Evolutionary conservation across 2,329 filamentous ascomycete species (phyloP).

Genomic region (Ascocoryne sarcoides): DNA sequence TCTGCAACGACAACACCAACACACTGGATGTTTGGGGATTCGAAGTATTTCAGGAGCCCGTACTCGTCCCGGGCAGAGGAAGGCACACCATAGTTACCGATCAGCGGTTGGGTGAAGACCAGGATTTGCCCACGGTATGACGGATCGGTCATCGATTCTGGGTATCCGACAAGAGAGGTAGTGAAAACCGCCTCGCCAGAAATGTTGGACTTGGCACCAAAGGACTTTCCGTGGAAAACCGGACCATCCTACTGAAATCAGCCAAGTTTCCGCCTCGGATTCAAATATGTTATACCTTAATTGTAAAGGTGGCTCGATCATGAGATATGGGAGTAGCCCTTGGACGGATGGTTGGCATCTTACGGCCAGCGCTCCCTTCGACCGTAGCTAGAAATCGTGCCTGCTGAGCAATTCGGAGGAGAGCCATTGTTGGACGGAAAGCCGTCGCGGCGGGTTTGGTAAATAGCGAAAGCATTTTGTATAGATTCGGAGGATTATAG

Average conservation of each 20-base stretch:
- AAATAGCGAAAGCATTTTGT: constrained; percentile 53
- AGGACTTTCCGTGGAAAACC: constrained; percentile 92
- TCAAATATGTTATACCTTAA: constrained; percentile 52
- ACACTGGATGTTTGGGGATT: constrained; percentile 95
- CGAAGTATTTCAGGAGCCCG: constrained; percentile 94
- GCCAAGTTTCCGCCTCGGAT: constrained; percentile 7
- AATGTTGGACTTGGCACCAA: constrained; percentile 92
- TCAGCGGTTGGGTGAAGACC: constrained; percentile 95
- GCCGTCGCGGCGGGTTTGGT: constrained; percentile 40
- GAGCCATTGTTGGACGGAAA: constrained; percentile 29
- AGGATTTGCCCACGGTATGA: constrained; percentile 92
- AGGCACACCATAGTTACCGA: constrained; percentile 97
- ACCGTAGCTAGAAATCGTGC: constrained; percentile 55
- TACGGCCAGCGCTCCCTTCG: constrained; percentile 58
- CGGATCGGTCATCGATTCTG: constrained; percentile 85
- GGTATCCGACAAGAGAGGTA: constrained; percentile 94
- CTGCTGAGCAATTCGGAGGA: constrained; percentile 27
- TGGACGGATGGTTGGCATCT: constrained; percentile 50
- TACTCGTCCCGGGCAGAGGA: constrained; percentile 75
- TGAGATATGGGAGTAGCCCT: constrained; percentile 59
- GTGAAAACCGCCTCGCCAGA: constrained; percentile 98
- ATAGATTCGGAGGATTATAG: constrained; percentile 17
- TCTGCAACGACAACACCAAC: constrained; percentile 94
- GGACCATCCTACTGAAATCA: constrained; percentile 65
- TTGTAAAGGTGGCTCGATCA: constrained; percentile 86